phyloP scores from a whole-genome alignment of 2,329 filamentous ascomycete genomes.

The Fusarium sp. region DNA sequence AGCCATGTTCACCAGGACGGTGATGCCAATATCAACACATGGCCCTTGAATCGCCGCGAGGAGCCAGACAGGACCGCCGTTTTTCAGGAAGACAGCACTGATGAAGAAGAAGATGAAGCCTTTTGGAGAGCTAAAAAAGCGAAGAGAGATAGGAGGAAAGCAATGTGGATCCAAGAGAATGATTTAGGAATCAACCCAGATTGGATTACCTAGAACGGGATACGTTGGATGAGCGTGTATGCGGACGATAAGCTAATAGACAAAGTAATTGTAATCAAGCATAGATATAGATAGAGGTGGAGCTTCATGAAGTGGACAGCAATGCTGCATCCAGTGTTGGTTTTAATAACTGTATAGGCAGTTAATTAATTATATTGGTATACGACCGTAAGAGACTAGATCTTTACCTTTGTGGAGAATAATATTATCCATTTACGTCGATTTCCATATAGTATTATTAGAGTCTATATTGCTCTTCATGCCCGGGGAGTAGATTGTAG shows the following conservation, averaged over 20 bases:
- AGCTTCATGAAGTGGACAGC: too few relatives aligned
- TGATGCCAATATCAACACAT: background rate
- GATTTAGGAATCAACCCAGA: constrained; percentile 15
- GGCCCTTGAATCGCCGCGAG: background rate
- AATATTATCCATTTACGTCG: too few relatives aligned
- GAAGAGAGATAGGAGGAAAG: constrained; percentile 32
- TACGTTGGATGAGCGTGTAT: background rate
- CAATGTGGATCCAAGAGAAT: constrained; percentile 22
- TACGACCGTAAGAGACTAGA: too few relatives aligned
- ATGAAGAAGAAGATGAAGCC: constrained; percentile 24
- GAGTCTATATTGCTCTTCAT: too few relatives aligned
- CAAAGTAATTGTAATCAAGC: background rate
- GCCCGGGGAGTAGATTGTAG: too few relatives aligned
- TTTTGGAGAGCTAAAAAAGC: constrained; percentile 31
- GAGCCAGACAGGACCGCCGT: background rate
- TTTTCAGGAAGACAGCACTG: constrained; percentile 8
- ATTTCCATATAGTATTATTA: too few relatives aligned
- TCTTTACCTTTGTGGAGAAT: too few relatives aligned
- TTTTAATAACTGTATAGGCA: too few relatives aligned
- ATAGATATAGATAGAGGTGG: background rate
- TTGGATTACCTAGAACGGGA: constrained; percentile 5
- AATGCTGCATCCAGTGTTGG: too few relatives aligned
- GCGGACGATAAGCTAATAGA: background rate
- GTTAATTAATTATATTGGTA: too few relatives aligned
- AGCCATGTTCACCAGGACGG: background rate